Base-by-base conservation (phyloP, 2,329 filamentous ascomycete species). In the Helminthosporium solani region DNA sequence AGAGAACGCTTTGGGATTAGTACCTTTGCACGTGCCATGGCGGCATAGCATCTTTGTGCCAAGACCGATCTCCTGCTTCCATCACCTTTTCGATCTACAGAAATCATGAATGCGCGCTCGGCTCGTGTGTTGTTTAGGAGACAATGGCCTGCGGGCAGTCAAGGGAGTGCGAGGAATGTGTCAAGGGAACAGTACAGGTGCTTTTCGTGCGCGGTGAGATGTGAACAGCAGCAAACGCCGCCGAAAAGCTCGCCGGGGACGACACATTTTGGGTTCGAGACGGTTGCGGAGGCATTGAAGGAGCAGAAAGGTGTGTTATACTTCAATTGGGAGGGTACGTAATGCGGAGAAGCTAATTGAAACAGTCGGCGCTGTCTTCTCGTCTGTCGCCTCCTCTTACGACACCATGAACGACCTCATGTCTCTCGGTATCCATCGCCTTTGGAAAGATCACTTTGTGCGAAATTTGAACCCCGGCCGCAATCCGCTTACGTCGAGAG, bases 351-450 rank as follows among this genome's bases (percentile, higher is more conserved):
- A 18, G 31, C 48, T 54, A 35, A 61, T 50, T 34, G 19, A 35
- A 63, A 70, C 75, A 78, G 91, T 96, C 33, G 87, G 87, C 49
- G 84, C 82, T 33, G 94, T 99, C 47, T 99, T 99, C 76, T 92
- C 89, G 71, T 96, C 87, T 57, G 94, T 99, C 33, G 94, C 94
- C 57, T 85, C 88, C 53, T 90, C 87, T 15, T 99, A 99, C 74
- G 94, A 99, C 72, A 87, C 86, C 52, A 99, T 99, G 94, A 99
- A 99, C 75, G 94, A 99, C 71, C 81, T 97, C 58, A 99, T 99
- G 94, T 97, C 94, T 7, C 82, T 99, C 38, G 94, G 94, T 44
- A 91, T 96, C 74, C 94, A 99, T 72, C 87, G 94, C 34, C 77
- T 99, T 30, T 99, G 94, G 94, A 99, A 88, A 76, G 92, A 97